Conservation (phyloP, 352 stramenopile genomes). For the Plasmopara halstedii region DNA sequence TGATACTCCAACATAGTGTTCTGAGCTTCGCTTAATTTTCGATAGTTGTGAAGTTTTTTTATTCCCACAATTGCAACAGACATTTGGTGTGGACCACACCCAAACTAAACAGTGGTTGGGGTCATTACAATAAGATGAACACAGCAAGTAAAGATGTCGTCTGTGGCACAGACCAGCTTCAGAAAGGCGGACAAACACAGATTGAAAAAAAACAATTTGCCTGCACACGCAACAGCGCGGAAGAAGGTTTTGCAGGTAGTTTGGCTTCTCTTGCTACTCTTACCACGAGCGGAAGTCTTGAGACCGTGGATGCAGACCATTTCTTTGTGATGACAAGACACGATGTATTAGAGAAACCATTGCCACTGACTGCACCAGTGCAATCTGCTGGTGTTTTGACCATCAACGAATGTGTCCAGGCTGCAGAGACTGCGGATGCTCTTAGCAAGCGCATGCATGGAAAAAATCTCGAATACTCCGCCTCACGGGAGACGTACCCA, state of each 20-base stretch:
- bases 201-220: background rate
- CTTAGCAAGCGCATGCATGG: conserved; percentile 16
- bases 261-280: background rate
- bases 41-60: too few relatives aligned
- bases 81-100: too few relatives aligned
- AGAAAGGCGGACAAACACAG: background rate
- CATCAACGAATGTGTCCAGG: background rate
- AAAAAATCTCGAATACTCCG: conserved; percentile 1
- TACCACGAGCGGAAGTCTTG: background rate
- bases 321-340: background rate
- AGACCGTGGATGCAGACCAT: background rate
- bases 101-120: too few relatives aligned
- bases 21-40: too few relatives aligned
- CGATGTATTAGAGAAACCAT: background rate
- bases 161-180: background rate
- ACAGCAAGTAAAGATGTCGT: background rate
- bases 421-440: background rate
- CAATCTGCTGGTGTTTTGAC: background rate
- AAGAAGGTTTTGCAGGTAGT: background rate
- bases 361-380: background rate
- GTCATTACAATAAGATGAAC: background rate
- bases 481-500: conserved; percentile 1
- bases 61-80: too few relatives aligned
- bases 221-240: background rate
- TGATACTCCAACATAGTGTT: too few relatives aligned